Evolutionary conservation across 768 basidiomycete genomes (phyloP).

Genomic region (Butyriboletus loyo): DNA sequence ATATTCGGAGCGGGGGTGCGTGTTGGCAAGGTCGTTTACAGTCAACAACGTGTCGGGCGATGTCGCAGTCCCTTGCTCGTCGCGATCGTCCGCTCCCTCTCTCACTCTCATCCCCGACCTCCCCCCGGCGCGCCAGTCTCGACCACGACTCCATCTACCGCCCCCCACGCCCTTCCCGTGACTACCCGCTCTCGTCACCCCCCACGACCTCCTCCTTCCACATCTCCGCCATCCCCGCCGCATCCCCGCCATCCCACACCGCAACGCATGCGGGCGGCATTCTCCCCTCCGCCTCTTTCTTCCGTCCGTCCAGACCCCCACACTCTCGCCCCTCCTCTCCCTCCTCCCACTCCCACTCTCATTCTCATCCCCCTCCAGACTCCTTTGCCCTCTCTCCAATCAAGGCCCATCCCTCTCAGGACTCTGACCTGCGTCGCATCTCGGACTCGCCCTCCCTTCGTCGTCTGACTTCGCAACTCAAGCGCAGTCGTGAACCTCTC

Average conservation of each 20-base stretch:
- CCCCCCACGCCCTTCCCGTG: constrained; percentile 4
- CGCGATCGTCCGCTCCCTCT: constrained; percentile 1
- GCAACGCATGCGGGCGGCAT: constrained; percentile 72
- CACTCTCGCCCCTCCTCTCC: constrained; percentile 43
- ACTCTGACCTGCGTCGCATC: constrained; percentile 38
- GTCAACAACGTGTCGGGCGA: not conserved
- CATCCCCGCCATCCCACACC: constrained; percentile 50
- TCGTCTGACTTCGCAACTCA: constrained; percentile 40
- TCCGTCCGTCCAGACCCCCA: constrained; percentile 62
- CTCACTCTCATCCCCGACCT: not conserved
- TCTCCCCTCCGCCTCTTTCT: constrained; percentile 76
- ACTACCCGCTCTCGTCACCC: constrained; percentile 26
- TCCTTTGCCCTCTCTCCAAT: constrained; percentile 42
- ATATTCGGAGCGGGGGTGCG: not conserved
- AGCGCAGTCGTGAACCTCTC: constrained; percentile 72
- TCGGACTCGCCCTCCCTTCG: constrained; percentile 25
- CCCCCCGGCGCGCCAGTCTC: constrained; percentile 12
- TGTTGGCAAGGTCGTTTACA: not conserved
- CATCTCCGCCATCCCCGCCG: constrained; percentile 12
- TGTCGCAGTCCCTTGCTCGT: not conserved
- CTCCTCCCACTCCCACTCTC: constrained; percentile 30
- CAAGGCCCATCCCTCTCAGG: constrained; percentile 36
- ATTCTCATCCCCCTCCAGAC: constrained; percentile 28
- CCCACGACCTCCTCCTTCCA: constrained; percentile 28
- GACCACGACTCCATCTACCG: constrained; percentile 14